Evolutionary conservation across 139 green algal species (phyloP), one percentile per base, ranked within the genome.

Genomic region (Desmodesmus armatus): DNA sequence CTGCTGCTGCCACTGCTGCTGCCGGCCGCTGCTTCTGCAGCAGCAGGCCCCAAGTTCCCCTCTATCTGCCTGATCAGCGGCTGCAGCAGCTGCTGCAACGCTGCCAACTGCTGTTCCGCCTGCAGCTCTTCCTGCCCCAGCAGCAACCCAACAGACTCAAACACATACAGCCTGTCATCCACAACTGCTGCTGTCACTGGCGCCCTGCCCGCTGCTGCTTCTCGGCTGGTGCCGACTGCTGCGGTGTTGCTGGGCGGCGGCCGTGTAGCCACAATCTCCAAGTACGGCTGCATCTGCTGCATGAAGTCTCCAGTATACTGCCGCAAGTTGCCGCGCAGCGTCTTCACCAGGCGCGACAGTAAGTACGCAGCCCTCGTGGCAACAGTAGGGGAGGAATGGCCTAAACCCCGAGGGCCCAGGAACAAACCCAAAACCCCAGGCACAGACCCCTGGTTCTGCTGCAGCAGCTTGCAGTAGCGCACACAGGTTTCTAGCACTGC

Each of bases 111-210:
- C 85, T 94, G 81, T n/a, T 94, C 89, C 3, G 89, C 80, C 2
- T 76, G 70, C 39, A 98, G 37, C 13, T 96, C 93, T 43, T 97
- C 96, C 63, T 93, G 90, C 1, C 95, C 94, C 81, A 98, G 53
- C 84, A 98, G 89, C 80, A 96, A 80, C 21, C 96, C 95, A 27
- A 94, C 93, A 0, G 95, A 93, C 81, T 98, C 96, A 88, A 97
- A 98, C 41, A 94, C 93, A 81, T 97, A 98, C 87, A 98, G 88
- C 58, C 95, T 88, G 85, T 97, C 93, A 78, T 98, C 95, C 27
- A 93, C 82, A 13, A 88, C 31, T 0, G 83, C 66, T 21, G 58
- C 88, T 27, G 60, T 43, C 1, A 86, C 83, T 9, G 86, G 40
- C 0, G 69, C 47, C 9, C 51, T 49, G 39, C 81, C 85, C 4